phyloP scores from a whole-genome alignment of 2,329 filamentous ascomycete genomes.

The Microcyclosporella mali region DNA sequence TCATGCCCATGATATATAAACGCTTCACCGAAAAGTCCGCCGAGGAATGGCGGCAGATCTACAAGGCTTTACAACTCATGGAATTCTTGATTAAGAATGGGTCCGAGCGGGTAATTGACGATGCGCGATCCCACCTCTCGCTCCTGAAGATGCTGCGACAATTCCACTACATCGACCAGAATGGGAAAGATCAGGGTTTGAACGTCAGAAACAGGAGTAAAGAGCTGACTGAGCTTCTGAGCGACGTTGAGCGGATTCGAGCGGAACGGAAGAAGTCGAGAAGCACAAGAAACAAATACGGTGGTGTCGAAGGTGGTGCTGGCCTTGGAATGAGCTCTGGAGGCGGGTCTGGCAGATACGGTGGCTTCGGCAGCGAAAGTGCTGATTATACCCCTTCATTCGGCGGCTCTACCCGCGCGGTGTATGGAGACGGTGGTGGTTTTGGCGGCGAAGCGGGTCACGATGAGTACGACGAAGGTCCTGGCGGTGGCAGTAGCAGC shows the following conservation, averaged over 20 bases:
- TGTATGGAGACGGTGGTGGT: conserved; percentile 93
- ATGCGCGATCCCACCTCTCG: conserved; percentile 89
- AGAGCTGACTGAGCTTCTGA: conserved; percentile 86
- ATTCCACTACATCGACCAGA: conserved; percentile 92
- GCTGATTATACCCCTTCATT: conserved; percentile 41
- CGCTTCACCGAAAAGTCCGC: conserved; percentile 97
- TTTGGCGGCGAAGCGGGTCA: conserved; percentile 68
- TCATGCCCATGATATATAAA: conserved; percentile 99
- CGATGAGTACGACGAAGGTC: conserved; percentile 56
- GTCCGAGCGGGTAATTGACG: conserved; percentile 93
- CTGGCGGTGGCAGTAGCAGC: background rate
- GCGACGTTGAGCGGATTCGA: conserved; percentile 81
- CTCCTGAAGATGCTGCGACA: conserved; percentile 97
- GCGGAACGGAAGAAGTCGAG: conserved; percentile 78
- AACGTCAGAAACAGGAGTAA: conserved; percentile 96
- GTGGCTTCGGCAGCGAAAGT: conserved; percentile 82
- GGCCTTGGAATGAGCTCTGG: conserved; percentile 52
- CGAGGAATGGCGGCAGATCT: conserved; percentile 98
- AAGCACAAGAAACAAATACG: conserved; percentile 87
- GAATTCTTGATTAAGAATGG: conserved; percentile 98
- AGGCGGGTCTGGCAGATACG: conserved; percentile 59
- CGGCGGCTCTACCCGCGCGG: conserved; percentile 63
- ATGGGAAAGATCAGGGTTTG: conserved; percentile 96
- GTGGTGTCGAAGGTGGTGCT: conserved; percentile 80
- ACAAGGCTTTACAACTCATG: conserved; percentile 90